Evolutionary conservation across 2,329 filamentous ascomycete species (phyloP).

Genomic region (Fonsecaea erecta): DNA sequence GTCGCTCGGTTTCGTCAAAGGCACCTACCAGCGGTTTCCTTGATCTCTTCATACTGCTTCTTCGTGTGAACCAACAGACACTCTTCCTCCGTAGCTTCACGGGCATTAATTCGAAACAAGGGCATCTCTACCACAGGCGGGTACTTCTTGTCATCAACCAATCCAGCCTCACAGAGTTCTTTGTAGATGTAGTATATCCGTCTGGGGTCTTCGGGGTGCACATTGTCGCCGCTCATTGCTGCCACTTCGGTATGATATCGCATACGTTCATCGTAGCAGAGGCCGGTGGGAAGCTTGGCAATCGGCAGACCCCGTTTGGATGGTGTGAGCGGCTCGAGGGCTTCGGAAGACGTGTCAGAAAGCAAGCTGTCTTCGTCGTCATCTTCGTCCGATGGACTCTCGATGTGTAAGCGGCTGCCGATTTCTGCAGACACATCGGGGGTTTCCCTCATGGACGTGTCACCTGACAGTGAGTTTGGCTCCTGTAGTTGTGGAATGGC

Average conservation of each 20-base stretch:
- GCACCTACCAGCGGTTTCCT: constrained; percentile 53
- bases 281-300: constrained; percentile 68
- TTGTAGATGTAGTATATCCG: constrained; percentile 93
- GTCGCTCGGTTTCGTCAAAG: neutral
- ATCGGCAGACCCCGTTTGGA: constrained; percentile 50
- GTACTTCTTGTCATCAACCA: constrained; percentile 67
- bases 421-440: constrained; percentile 28
- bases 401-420: constrained; percentile 27
- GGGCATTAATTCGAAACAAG: constrained; percentile 72
- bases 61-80: constrained; percentile 77
- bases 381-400: constrained; percentile 34
- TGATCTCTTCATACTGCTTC: constrained; percentile 80
- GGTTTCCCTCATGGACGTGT: constrained; percentile 32
- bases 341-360: constrained; percentile 33
- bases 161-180: constrained; percentile 78
- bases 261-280: constrained; percentile 94
- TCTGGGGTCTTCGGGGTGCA: constrained; percentile 92
- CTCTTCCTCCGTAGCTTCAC: constrained; percentile 77
- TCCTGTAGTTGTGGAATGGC: constrained; percentile 21
- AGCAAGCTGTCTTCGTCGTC: constrained; percentile 30
- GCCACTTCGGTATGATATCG: constrained; percentile 89
- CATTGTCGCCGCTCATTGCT: constrained; percentile 64
- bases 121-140: constrained; percentile 56
- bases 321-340: constrained; percentile 41
- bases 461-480: constrained; percentile 14